Conservation (phyloP, 2,329 filamentous ascomycete genomes). For the Verticillium albo-atrum region DNA sequence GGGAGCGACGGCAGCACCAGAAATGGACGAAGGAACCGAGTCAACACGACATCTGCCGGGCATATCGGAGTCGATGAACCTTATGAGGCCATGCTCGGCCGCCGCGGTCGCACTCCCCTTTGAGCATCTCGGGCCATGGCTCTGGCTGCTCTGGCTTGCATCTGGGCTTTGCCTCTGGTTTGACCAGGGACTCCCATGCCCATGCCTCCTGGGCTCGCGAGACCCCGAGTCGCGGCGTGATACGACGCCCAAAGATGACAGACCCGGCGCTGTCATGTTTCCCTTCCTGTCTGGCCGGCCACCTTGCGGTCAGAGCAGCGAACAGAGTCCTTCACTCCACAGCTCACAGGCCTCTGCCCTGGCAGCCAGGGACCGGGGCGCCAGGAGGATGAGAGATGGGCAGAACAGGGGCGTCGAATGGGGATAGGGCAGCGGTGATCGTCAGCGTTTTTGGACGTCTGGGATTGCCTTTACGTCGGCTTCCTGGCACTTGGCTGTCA, state of each 20-base stretch:
- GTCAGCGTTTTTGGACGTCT: neutral
- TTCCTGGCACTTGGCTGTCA: neutral
- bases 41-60: conserved; percentile 1
- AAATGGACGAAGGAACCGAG: neutral
- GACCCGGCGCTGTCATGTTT: neutral
- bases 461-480: neutral
- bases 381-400: neutral
- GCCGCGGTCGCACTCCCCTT: neutral
- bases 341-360: neutral
- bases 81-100: conserved; percentile 10
- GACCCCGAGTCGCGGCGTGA: neutral
- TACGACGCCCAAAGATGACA: neutral
- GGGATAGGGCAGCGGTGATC: neutral
- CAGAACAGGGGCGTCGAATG: neutral
- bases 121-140: neutral
- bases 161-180: neutral
- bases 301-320: neutral
- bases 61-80: conserved; percentile 10
- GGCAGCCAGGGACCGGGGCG: neutral
- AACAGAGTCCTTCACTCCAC: neutral
- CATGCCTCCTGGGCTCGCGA: neutral
- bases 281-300: neutral
- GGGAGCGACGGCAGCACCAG: neutral
- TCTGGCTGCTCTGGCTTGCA: neutral
- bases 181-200: neutral